A percentile compares a stretch with the other conserved stretches of the same genome.
Conservation (phyloP, 108 stramenopile genomes). For the Fragilariopsis cylindrus region DNA sequence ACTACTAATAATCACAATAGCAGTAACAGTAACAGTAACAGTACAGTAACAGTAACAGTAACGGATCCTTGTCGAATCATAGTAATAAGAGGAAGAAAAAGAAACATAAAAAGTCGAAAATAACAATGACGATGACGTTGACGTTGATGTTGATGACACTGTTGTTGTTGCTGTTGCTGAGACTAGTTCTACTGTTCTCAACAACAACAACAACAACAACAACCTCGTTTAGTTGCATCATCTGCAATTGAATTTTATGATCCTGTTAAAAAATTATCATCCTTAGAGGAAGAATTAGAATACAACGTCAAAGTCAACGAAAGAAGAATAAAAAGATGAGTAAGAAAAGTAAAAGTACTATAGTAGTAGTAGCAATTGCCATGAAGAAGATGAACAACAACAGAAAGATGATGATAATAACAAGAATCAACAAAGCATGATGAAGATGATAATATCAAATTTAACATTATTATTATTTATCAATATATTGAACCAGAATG, state of each 20-base stretch:
- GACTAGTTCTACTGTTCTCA: not conserved
- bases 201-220: no score
- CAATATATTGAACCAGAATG: constrained; percentile 88
- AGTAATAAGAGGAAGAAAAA: constrained; percentile 26
- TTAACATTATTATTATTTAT: constrained; percentile 85
- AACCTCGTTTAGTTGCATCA: constrained; percentile 21
- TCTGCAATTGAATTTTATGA: constrained; percentile 44
- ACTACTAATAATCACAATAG: not conserved
- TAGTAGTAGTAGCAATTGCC: constrained; percentile 2
- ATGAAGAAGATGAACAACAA: constrained; percentile 26
- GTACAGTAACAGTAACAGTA: not conserved
- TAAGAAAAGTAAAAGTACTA: constrained; percentile 25
- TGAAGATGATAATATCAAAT: constrained; percentile 16
- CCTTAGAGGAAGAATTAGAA: constrained; percentile 19
- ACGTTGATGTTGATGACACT: not conserved
- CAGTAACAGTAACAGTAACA: not conserved
- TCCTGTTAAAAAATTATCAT: not conserved
- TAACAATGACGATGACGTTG: not conserved
- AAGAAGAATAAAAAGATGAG: constrained; percentile 8
- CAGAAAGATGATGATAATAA: constrained; percentile 9
- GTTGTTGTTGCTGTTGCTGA: not conserved
- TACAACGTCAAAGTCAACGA: not conserved
- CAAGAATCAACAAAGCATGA: constrained; percentile 14
- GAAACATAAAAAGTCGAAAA: constrained; percentile 14
- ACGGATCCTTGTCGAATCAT: constrained; percentile 1